Evolutionary conservation across 2,329 filamentous ascomycete species (phyloP), one percentile per base, ranked within the genome.

Genomic region (Lachnellula arida): DNA sequence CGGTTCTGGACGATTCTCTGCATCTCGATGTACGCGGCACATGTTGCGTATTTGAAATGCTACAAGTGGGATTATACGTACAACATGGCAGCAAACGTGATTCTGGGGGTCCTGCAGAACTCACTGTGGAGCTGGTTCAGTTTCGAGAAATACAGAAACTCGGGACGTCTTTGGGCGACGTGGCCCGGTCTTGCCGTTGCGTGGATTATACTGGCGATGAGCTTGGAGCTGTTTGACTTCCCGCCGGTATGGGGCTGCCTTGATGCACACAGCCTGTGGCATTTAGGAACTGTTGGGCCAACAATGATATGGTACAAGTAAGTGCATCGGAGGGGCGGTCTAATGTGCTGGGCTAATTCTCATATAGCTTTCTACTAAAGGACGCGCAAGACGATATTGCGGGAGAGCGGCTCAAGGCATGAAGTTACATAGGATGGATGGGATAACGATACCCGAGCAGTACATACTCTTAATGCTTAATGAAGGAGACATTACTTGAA

Each of bases 181-280:
- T 96, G 89, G 89, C 94, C 94, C 0, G 91, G 90, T 64, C 74
- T 97, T 67, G 91, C 93, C 62, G 93, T 97, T 48, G 88, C 89
- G 2, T 97, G 91, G 91, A 81, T 99, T 64, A 84, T 93, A 65
- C 76, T 93, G 70, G 91, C 89, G 37, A 99, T 99, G 94, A 93
- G 93, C 72, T 78, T 99, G 72, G 94, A 99, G 76, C 72, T 99
- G 65, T 82, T 97, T 61, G 94, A 99, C 72, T 99, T 99, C 67
- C 84, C 94, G 53, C 94, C 94, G 2, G 80, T 89, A 74, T 79
- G 82, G 71, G 89, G 90, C 7, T 85, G 87, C 71, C 74, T 99
- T 50, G 94, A 99, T 78, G 94, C 94, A 4, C 94, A 99, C 75
- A 92, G 89, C 67, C 73, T 99, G 60, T 99, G 94, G 94, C 94